Conservation (phyloP, 78 protist species). For the Parvularia atlantis region DNA sequence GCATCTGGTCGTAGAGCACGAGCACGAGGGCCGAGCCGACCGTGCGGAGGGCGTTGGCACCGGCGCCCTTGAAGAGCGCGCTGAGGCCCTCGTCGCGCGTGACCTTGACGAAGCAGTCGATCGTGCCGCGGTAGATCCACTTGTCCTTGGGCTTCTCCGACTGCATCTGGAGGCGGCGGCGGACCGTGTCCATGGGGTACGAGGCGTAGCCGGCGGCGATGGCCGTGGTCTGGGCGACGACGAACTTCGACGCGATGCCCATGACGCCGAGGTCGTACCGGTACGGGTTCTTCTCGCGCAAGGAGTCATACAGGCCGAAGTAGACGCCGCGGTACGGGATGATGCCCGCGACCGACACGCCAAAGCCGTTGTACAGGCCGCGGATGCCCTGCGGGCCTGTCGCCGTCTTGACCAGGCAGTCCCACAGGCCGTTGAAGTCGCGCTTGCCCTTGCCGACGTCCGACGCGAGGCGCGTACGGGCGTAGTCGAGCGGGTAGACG, state of each 20-base stretch:
- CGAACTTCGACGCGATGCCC: slow-evolving; percentile 23
- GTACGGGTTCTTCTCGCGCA: slow-evolving; percentile 39
- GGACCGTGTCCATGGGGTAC: slow-evolving; percentile 95
- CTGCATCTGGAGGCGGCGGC: slow-evolving; percentile 88
- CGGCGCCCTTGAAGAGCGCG: slow-evolving; percentile 95
- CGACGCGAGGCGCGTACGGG: slow-evolving; percentile 92
- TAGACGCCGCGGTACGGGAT: slow-evolving; percentile 87
- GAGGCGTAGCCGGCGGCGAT: slow-evolving; percentile 75
- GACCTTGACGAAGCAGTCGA: slow-evolving; percentile 72
- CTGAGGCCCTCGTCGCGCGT: slow-evolving; percentile 64
- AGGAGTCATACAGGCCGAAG: slow-evolving; percentile 90
- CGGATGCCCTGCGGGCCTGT: slow-evolving; percentile 51
- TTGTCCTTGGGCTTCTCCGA: slow-evolving; percentile 56
- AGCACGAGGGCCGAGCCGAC: slow-evolving; percentile 86
- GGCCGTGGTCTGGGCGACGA: slow-evolving; percentile 55
- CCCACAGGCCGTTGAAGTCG: slow-evolving; percentile 87
- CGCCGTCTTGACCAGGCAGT: slow-evolving; percentile 63
- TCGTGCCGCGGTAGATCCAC: slow-evolving; percentile 60
- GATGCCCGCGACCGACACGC: slow-evolving; percentile 84
- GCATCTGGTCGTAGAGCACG: slow-evolving; percentile 80
- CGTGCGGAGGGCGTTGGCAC: slow-evolving; percentile 85
- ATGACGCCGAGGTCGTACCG: slow-evolving; percentile 20
- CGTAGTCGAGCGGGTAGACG: slow-evolving; percentile 94
- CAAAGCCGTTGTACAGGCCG: slow-evolving; percentile 93
- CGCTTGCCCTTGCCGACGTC: slow-evolving; percentile 69